Base-by-base conservation (phyloP, 2,329 filamentous ascomycete genomes). In the Sarocladium kiliense region DNA sequence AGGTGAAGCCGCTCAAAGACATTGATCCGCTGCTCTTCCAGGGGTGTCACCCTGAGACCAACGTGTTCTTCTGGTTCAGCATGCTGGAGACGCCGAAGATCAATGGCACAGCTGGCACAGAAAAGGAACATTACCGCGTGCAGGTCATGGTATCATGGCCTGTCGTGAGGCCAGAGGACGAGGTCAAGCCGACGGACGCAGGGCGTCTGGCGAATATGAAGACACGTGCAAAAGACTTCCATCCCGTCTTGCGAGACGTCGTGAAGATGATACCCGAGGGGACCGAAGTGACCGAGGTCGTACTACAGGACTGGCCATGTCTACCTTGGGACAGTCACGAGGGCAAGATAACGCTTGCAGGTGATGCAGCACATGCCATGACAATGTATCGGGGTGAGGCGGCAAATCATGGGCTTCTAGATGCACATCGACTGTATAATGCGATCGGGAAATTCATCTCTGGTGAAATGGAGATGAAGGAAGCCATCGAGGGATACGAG, bases 341-440 rank as follows among this genome's bases (percentile, higher is more conserved):
- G 36, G 77, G 76, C 2, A 67, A 70, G 1, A 71, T 77, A 2
- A 77, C 77, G 2, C 63, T 82, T 1, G 68, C 75, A 3, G 79
- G 80, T 3, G 80, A 82, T 61, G 74, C 78, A 1, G 78, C 79
- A 0, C 79, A 83, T 63, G 74, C 78, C 19, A 82, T 82, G 79
- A 80, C 77, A 21, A 80, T 81, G 77, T 80, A 69, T 51, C 64
- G 71, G 11, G 71, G 71, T 25, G 70, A 73, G 53, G 70, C 64
- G 1, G 67, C 64, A 3, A 73, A 73, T 54, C 70, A 73, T 54
- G 70, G 69, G 12, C 68, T 73, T 11, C 62, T 71, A 14, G 70
- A 73, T 50, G 69, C 70, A 3, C 63, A 63, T 41, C 58, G 63
- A 30, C 60, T 72, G 42, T 56, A 58, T n/a, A 60, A 62, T 44